phyloP scores from a whole-genome alignment of 108 stramenopile species.

The Asterionellopsis glacialis region DNA sequence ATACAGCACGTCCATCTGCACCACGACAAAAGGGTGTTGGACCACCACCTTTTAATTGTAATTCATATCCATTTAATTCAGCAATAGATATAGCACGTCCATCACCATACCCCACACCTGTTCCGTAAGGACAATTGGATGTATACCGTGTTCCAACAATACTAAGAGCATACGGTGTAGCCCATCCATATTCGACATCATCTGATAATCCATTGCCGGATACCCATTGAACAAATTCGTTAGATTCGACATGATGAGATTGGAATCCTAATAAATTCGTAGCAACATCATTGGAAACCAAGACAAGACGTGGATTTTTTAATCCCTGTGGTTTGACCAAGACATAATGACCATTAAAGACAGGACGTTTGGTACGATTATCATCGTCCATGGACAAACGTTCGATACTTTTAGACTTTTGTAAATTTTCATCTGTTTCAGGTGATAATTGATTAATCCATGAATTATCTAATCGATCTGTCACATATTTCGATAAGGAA shows the following conservation, averaged over 20 bases:
- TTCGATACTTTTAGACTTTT: conserved; percentile 23
- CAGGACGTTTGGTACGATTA: conserved; percentile 51
- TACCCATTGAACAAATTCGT: conserved; percentile 65
- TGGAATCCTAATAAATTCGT: conserved; percentile 36
- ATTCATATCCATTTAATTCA: conserved; percentile 73
- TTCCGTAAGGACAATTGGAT: conserved; percentile 79
- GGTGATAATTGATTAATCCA: conserved; percentile 44
- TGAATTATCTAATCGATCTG: conserved; percentile 18
- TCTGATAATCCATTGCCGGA: conserved; percentile 54
- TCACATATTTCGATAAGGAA: background rate
- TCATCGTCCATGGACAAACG: conserved; percentile 16
- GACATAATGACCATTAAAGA: conserved; percentile 82
- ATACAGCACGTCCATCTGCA: conserved; percentile 93
- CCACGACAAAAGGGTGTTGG: conserved; percentile 93
- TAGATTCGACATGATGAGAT: conserved; percentile 32
- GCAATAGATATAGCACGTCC: conserved; percentile 80
- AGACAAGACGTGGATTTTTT: conserved; percentile 50
- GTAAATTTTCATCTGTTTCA: conserved; percentile 41
- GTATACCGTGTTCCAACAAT: conserved; percentile 80
- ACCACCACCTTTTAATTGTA: conserved; percentile 97
- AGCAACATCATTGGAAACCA: conserved; percentile 46
- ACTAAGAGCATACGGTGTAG: conserved; percentile 84
- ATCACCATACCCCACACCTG: conserved; percentile 87
- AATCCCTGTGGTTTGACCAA: conserved; percentile 61
- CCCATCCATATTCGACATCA: conserved; percentile 34